Evolutionary conservation across 2,329 filamentous ascomycete species (phyloP), one percentile per base, ranked within the genome.

Genomic region (Ceratocystis variospora): DNA sequence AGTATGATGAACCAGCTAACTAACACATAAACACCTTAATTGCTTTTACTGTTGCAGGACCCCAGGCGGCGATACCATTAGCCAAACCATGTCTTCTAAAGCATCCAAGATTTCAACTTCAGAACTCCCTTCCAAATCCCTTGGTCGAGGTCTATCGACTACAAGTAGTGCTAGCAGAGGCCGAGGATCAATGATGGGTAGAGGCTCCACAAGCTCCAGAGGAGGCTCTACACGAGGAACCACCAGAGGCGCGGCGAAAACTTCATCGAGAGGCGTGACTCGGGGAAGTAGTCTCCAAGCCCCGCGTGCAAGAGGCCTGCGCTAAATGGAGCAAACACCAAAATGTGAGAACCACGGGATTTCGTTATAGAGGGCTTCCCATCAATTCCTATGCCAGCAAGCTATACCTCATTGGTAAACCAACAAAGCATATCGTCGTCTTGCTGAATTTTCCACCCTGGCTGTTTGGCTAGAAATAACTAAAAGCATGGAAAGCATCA

Each of bases 61-160:
- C 28, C 96, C 90, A 10, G 91, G 96, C 73, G 95, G 88, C 5
- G 90, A 89, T 1, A 96, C 96, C 72, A 85, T 96, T 66, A 90
- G 96, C 44, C 89, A 96, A 71, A 92, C 91, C 6, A 76, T 81
- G 1, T 77, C 78, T n/a, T 77, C 81, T 15, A 79, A 79, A 71
- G 74, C 80, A 4, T 74, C 77, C 6, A 81, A 77, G 68, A 79
- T 78, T 69, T 73, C 76, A 33, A 77, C 76, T 5, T 74, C 80
- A 5, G 77, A 73, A 61, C 63, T 72, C 7, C 67, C 53, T 73
- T 37, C 78, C 75, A 61, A 77, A 79, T 67, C 81, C 81, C 7
- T 79, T 79, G 53, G 73, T 81, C 6, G 79, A 80, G 5, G 75
- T 76, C 8, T 22, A 15, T 25, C 53, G 12, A 53, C n/a, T 33